Percentiles rank a stretch among this genome's conserved stretches.
Evolutionary conservation across 1,139 yeast genomes (phyloP).

Genomic region (Magnusiomyces paraingens): DNA sequence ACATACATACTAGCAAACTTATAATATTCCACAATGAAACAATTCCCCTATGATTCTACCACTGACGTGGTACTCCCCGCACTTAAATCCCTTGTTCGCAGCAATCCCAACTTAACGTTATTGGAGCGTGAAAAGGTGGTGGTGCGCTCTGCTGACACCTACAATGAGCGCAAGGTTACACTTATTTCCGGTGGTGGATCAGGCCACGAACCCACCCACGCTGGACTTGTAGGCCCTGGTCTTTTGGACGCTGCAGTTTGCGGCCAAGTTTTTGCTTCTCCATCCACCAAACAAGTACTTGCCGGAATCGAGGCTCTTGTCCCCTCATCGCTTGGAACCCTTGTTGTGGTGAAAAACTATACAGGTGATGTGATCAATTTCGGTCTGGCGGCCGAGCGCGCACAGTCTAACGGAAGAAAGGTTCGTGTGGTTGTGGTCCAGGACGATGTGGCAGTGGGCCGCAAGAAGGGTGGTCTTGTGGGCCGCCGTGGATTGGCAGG

Average conservation of each 20-base stretch:
- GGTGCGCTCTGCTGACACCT: slow-evolving; percentile 31
- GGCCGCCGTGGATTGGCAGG: slow-evolving; percentile 95
- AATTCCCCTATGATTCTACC: slow-evolving; percentile 31
- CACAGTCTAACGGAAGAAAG: slow-evolving; percentile 46
- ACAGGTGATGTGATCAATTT: slow-evolving; percentile 93
- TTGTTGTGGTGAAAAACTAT: slow-evolving; percentile 79
- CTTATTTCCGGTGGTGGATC: slow-evolving; percentile 89
- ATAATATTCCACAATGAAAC: slow-evolving; percentile 19
- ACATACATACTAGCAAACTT: neutral
- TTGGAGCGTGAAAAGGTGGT: slow-evolving; percentile 66
- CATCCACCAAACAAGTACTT: slow-evolving; percentile 80
- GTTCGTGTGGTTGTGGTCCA: slow-evolving; percentile 71
- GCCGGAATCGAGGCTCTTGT: slow-evolving; percentile 61
- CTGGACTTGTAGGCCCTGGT: slow-evolving; percentile 83
- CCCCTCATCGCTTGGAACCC: slow-evolving; percentile 48
- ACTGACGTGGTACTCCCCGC: slow-evolving; percentile 58
- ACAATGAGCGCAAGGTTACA: slow-evolving; percentile 47
- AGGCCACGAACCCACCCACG: slow-evolving; percentile 93
- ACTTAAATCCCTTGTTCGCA: slow-evolving; percentile 59
- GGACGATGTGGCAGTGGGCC: slow-evolving; percentile 91
- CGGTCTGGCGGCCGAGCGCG: slow-evolving; percentile 80
- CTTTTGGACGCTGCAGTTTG: slow-evolving; percentile 81
- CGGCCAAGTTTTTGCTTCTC: slow-evolving; percentile 87
- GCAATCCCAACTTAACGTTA: slow-evolving; percentile 58
- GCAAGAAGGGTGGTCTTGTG: slow-evolving; percentile 78